phyloP scores from a whole-genome alignment of 169 alveolate genomes.

The Cryptosporidium bovis region DNA sequence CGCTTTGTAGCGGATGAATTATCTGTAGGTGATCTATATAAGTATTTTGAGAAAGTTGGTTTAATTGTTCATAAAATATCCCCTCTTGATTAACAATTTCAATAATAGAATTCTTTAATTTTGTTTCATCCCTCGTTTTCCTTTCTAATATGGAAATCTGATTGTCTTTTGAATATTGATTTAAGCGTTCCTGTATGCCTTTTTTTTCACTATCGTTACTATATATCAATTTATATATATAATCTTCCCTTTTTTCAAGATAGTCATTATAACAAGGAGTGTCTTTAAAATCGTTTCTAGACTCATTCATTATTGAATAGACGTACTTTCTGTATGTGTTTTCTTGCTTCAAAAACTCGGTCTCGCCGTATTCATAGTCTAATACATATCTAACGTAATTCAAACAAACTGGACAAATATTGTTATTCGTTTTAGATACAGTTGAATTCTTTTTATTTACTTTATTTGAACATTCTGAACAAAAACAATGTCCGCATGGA shows the following conservation, averaged over 20 bases:
- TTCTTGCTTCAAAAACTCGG: conserved; percentile 42
- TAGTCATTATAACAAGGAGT: conserved; percentile 58
- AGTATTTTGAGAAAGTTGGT: conserved; percentile 52
- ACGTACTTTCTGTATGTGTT: conserved; percentile 41
- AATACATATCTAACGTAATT: conserved; percentile 19
- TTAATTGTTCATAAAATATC: conserved; percentile 39
- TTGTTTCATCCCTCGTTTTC: conserved; percentile 59
- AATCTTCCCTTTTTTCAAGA: conserved; percentile 47
- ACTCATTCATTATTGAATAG: conserved; percentile 39
- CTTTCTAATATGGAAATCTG: conserved; percentile 56
- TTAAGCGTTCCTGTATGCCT: conserved; percentile 23
- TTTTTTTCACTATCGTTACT: conserved; percentile 45
- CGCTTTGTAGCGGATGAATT: conserved; percentile 63
- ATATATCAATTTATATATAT: conserved; percentile 34
- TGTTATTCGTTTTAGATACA: neutral
- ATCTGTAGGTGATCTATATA: conserved; percentile 50
- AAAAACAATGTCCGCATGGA: conserved; percentile 66
- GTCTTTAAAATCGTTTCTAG: conserved; percentile 45
- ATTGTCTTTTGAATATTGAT: conserved; percentile 52
- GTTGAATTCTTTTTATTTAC: conserved; percentile 2
- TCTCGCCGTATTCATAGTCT: conserved; percentile 63
- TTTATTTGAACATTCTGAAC: conserved; percentile 57
- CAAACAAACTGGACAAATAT: conserved; percentile 62
- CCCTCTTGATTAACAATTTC: conserved; percentile 72
- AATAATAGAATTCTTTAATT: conserved; percentile 14